Percentiles rank a stretch among this genome's conserved stretches.
Conservation (phyloP, 2,329 filamentous ascomycete species). For the Aspergillus fumigatiaffinis region DNA sequence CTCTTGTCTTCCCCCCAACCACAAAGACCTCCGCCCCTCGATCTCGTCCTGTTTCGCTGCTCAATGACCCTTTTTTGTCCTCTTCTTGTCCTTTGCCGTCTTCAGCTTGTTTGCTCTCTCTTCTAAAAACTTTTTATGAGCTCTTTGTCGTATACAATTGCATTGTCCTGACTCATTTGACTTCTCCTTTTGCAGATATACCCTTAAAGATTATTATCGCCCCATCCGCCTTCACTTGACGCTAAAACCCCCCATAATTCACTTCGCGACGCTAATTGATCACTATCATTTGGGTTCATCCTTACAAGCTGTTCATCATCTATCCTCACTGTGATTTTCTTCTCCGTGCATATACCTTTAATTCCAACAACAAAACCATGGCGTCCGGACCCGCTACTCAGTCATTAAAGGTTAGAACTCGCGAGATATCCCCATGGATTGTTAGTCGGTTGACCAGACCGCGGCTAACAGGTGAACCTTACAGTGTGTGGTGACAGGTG, state of each 20-base stretch:
- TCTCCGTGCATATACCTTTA: slow-evolving; percentile 16
- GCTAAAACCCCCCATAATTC: background rate
- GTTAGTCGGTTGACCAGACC: slow-evolving; percentile 14
- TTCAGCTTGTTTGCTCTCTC: background rate
- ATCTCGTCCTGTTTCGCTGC: background rate
- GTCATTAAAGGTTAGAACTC: slow-evolving; percentile 73
- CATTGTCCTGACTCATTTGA: background rate
- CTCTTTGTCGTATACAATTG: background rate
- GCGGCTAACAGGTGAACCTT: slow-evolving; percentile 36
- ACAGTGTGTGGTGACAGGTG: slow-evolving; percentile 96
- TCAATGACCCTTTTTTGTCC: background rate
- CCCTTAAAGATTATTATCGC: background rate
- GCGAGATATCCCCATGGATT: slow-evolving; percentile 2
- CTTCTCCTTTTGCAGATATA: background rate
- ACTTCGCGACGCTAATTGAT: background rate
- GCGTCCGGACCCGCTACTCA: slow-evolving; percentile 84
- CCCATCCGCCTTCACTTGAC: background rate
- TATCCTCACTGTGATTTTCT: slow-evolving; percentile 6
- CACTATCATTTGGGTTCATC: background rate
- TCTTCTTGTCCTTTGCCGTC: background rate
- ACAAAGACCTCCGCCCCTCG: background rate
- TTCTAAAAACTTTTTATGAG: background rate
- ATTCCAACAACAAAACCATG: slow-evolving; percentile 38
- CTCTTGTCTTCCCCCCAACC: background rate
- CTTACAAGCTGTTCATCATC: background rate